Evolutionary conservation across 2,329 filamentous ascomycete species (phyloP), one percentile per base, ranked within the genome.

Genomic region (Chrysoporthe austroafricana): DNA sequence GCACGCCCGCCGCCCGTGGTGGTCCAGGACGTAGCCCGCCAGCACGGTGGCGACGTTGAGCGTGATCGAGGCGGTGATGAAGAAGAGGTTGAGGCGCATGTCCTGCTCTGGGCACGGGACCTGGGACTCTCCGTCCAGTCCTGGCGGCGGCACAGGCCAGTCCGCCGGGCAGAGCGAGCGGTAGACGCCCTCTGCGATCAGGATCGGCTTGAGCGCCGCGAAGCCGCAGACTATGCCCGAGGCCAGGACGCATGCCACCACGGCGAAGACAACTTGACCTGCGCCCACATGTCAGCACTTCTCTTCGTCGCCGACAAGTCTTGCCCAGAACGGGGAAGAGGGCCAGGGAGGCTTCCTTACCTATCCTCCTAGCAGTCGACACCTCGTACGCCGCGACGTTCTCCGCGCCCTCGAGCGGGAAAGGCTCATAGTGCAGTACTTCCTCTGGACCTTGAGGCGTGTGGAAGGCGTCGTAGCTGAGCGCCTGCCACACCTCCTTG

Each of bases 1-100:
- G 69, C 88, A 86, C 2, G 88, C 79, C 63, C 88, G 84, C 36
- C 90, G 88, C 9, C 90, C 90, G 73, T 85, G 91, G 52, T 84
- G 83, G 77, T 92, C 90, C 36, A 92, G 81, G 14, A 90, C 84
- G 1, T 88, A 88, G 39, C 90, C 90, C 3, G 90, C 88, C 16
- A 89, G 85, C 13, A 92, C 80, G 11, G 89, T 89, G 58, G 85
- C 86, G 18, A 91, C 85, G 73, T 92, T 92, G 6, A 89, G 89
- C 13, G 85, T 87, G 64, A 69, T 70, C 16, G 69, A 70, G 1
- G 66, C 69, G 9, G 66, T 59, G 44, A 69, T 70, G 64, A 92
- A 92, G 85, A 91, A 91, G 60, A 92, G 79, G 75, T 92, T 92
- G 67, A 92, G 81, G 26, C 77, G 74, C 73, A 79, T 74, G 64